A percentile compares a stretch with the other conserved stretches of the same genome.
These are phyloP conservation scores for Alternaria sp. DNA, from an alignment of 2,329 filamentous ascomycete genomes.

Conservation along the genomic window DNA sequence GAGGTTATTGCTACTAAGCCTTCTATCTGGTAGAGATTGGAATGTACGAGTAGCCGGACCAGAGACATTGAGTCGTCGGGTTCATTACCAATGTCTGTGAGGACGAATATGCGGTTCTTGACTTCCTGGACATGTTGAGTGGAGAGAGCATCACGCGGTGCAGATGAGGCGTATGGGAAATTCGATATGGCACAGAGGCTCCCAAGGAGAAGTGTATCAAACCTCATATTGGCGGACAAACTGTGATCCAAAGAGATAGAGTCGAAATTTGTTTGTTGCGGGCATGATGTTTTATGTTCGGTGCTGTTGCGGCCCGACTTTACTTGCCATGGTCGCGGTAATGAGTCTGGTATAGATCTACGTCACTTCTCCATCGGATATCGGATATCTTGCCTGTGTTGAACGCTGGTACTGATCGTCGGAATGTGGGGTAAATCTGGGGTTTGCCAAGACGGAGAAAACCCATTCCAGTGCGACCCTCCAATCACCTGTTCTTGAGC, in stretches of 20 bases:
- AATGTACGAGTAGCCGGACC: neutral
- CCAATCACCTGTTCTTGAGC: neutral
- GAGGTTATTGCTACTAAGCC: neutral
- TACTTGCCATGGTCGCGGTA: neutral
- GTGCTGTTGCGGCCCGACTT: neutral
- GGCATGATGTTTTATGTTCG: neutral
- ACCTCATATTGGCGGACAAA: neutral
- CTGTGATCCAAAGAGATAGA: too few relatives aligned
- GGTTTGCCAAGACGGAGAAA: neutral
- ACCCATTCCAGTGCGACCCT: neutral
- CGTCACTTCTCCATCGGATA: neutral
- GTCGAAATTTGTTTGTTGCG: neutral
- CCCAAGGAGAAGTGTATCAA: accelerated
- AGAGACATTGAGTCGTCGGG: neutral
- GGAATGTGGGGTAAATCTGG: neutral
- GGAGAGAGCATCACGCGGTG: neutral
- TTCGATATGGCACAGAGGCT: neutral
- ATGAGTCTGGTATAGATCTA: neutral
- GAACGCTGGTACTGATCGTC: neutral
- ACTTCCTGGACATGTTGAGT: neutral
- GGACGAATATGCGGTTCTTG: neutral
- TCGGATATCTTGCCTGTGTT: neutral
- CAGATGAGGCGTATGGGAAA: neutral
- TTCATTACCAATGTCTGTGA: neutral
- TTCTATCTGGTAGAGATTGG: neutral